These are phyloP conservation scores for Casuarina cunninghamiana DNA, from an alignment of 306 rosid genomes.

Conservation along the genomic window DNA sequence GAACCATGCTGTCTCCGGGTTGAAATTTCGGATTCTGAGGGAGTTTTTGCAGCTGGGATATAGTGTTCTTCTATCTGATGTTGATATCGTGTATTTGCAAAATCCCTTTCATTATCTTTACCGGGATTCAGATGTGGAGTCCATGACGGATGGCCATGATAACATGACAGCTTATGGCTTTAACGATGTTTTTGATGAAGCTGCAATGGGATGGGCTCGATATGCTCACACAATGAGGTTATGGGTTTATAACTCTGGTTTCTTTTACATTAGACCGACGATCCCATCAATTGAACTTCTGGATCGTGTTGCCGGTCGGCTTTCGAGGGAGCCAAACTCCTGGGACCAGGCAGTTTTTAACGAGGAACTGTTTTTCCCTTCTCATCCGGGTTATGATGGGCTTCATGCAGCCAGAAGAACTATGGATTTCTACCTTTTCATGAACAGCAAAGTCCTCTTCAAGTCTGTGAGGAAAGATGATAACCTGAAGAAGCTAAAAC, in stretches of 20 bases:
- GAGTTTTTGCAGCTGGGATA: conserved; percentile 93
- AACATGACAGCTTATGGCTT: conserved; percentile 83
- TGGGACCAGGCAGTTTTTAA: conserved; percentile 99
- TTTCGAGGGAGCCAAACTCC: conserved; percentile 53
- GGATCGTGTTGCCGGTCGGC: conserved; percentile 85
- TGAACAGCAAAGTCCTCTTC: conserved; percentile 90
- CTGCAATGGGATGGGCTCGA: conserved; percentile 91
- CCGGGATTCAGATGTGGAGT: conserved; percentile 88
- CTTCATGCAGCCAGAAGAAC: conserved; percentile 87
- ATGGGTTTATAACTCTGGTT: conserved; percentile 97
- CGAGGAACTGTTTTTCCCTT: conserved; percentile 84
- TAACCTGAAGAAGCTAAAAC: conserved; percentile 64
- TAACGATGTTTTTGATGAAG: conserved; percentile 76
- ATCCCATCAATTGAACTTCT: conserved; percentile 82
- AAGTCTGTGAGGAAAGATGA: conserved; percentile 77
- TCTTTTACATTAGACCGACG: conserved; percentile 89
- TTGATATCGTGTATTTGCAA: conserved; percentile 87
- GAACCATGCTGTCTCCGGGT: conserved; percentile 80
- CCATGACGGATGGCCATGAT: conserved; percentile 91
- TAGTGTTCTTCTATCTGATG: conserved; percentile 87
- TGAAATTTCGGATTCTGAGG: conserved; percentile 77
- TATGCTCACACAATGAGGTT: conserved; percentile 86
- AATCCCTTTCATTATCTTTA: conserved; percentile 72
- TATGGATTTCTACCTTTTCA: conserved; percentile 80
- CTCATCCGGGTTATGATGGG: conserved; percentile 76